Conservation (phyloP, 2,329 filamentous ascomycete species). For the Sclerotinia minor region DNA sequence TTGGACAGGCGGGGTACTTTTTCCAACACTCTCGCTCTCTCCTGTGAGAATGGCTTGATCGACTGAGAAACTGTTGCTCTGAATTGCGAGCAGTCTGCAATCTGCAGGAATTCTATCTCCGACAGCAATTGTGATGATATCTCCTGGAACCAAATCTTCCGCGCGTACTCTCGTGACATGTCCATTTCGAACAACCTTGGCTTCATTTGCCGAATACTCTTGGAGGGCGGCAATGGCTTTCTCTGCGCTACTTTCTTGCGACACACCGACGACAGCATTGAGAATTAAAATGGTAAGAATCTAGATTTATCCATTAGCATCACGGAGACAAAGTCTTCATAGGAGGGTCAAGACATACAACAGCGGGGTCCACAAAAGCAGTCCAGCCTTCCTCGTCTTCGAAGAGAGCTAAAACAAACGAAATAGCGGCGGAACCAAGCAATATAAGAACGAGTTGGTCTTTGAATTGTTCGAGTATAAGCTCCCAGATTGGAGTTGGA, state of each 20-base stretch:
- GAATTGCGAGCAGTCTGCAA: slow-evolving; percentile 83
- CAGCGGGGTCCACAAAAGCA: slow-evolving; percentile 92
- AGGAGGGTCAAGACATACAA: slow-evolving; percentile 61
- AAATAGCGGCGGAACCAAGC: slow-evolving; percentile 87
- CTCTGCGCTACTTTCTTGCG: slow-evolving; percentile 97
- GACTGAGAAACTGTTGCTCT: slow-evolving; percentile 95
- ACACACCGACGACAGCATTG: slow-evolving; percentile 95
- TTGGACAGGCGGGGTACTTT: slow-evolving; percentile 68
- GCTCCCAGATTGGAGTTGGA: slow-evolving; percentile 91
- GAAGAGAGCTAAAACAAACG: slow-evolving; percentile 88
- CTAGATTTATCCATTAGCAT: slow-evolving; percentile 47
- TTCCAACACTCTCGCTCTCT: slow-evolving; percentile 95
- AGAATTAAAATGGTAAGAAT: slow-evolving; percentile 96
- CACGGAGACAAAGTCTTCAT: too few species aligned
- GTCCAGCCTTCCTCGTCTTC: slow-evolving; percentile 94
- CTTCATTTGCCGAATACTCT: slow-evolving; percentile 98
- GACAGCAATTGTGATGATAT: slow-evolving; percentile 83
- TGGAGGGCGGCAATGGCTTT: slow-evolving; percentile 97
- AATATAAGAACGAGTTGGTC: slow-evolving; percentile 97
- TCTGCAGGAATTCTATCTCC: slow-evolving; percentile 94
- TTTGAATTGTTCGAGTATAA: slow-evolving; percentile 98
- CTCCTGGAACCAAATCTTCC: slow-evolving; percentile 94
- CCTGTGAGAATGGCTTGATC: slow-evolving; percentile 97
- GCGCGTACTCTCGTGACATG: slow-evolving; percentile 81
- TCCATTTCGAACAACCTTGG: slow-evolving; percentile 82